Evolutionary conservation across 176 grass and related monocot genomes (phyloP), one percentile per base, ranked within the genome.

Genomic region (Oryza longistaminata): DNA sequence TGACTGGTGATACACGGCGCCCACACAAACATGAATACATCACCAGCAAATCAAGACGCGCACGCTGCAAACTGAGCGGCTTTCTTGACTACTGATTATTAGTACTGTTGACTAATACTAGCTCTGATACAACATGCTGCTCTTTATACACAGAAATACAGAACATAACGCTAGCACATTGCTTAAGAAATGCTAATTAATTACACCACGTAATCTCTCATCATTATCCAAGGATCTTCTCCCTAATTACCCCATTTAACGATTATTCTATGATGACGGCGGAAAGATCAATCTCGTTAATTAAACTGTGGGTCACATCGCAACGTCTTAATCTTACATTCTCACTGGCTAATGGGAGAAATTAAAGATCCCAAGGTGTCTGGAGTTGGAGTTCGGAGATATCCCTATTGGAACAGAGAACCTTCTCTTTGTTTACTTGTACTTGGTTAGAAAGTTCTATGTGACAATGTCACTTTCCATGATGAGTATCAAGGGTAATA

Each of bases 221-320:
- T 16, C 43, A 45, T 53, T 73, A 81, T 75, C 60, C 22, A 11
- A 1, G 29, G 22, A 78, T 78, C 42, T 77, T 52, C 73, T 9
- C 45, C 6, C 5, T 11, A 46, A 29, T 17, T 24, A 13, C 26
- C 21, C 73, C 39, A 17, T 5, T 80, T 80, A 29, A 66, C 0
- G n/a, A 60, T 60, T 75, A 33, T 81, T 87, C 46, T 81, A 58
- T 3, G 4, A 22, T 19, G 78, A 58, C 64, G 71, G 78, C 85
- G 85, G 78, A 75, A 16, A 42, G 7, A 27, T 4, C 78, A 26
- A 81, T 33, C 25, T 26, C 21, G 2, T 34, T 14, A 29, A 9
- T 55, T 19, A 55, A 55, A 55, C 22, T 0, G 15, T 21, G 9
- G 7, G 64, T 42, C 33, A 77, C 74, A 70, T 25, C 46, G 27